Evolutionary conservation across 768 basidiomycete species (phyloP).

Genomic region (Kwoniella bestiolae): DNA sequence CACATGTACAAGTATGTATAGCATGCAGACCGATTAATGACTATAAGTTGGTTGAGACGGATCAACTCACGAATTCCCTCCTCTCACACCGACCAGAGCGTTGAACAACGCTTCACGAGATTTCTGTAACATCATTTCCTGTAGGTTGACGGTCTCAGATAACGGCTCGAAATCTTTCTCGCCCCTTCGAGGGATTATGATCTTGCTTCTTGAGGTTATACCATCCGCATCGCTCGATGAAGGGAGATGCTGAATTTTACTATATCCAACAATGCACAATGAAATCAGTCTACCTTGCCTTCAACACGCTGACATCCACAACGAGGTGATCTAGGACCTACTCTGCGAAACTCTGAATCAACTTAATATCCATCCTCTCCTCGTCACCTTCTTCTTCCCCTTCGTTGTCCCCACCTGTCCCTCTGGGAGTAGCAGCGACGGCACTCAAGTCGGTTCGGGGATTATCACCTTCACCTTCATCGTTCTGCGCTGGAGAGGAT

Average conservation of each 20-base stretch:
- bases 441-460: constrained; percentile 14
- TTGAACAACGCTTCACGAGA: constrained; percentile 85
- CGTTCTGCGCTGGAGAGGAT: neutral
- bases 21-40: too few relatives aligned
- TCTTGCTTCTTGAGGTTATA: constrained; percentile 28
- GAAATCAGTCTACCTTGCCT: neutral
- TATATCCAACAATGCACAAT: constrained; percentile 1
- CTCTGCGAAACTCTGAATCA: constrained; percentile 51
- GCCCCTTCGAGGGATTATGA: constrained; percentile 87
- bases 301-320: too few relatives aligned
- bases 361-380: constrained; percentile 44
- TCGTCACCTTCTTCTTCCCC: constrained; percentile 52
- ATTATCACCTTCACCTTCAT: constrained; percentile 21
- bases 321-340: constrained; percentile 17
- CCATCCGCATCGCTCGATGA: constrained; percentile 12
- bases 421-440: neutral
- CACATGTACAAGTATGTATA: too few relatives aligned
- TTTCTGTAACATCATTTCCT: constrained; percentile 77
- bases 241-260: constrained; percentile 49
- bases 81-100: constrained; percentile 72
- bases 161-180: constrained; percentile 96
- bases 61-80: constrained; percentile 73
- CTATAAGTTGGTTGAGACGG: constrained; percentile 16
- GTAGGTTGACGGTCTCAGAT: constrained; percentile 61
- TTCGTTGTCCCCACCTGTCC: constrained; percentile 21